These are phyloP conservation scores for Puccinia polysora DNA, from an alignment of 1,284 basidiomycete genomes.

Conservation along the genomic window DNA sequence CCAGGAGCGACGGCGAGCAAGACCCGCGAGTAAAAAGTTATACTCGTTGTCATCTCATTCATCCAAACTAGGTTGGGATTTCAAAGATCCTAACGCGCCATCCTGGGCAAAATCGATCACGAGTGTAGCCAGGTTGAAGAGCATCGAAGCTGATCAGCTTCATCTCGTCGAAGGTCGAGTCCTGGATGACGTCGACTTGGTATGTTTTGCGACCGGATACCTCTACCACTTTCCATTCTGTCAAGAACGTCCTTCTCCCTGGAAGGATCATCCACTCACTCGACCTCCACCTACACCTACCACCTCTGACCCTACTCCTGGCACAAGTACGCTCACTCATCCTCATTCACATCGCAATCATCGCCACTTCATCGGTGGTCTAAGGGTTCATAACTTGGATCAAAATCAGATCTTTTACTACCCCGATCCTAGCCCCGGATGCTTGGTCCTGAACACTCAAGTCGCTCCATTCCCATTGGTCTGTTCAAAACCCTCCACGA, in stretches of 20 bases:
- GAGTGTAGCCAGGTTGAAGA: background rate
- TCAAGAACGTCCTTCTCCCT: background rate
- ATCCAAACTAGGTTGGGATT: conserved; percentile 19
- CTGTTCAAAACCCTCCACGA: no score
- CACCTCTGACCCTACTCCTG: conserved; percentile 45
- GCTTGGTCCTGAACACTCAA: conserved; percentile 9
- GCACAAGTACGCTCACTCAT: background rate
- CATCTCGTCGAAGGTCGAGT: conserved; percentile 43
- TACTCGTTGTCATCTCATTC: conserved; percentile 24
- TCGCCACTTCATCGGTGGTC: background rate
- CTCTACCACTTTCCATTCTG: conserved; percentile 44
- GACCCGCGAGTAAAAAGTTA: background rate
- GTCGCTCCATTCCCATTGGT: conserved; percentile 30
- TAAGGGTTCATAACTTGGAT: conserved; percentile 28
- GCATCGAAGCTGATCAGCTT: background rate
- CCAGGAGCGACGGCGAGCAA: no score
- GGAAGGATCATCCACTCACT: conserved; percentile 6
- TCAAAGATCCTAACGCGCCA: conserved; percentile 14
- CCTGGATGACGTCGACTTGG: conserved; percentile 47
- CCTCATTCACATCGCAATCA: no score
- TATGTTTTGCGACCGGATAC: conserved; percentile 53
- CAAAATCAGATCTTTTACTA: conserved; percentile 28
- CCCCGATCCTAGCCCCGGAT: conserved; percentile 24
- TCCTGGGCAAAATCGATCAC: conserved; percentile 15
- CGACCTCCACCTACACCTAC: background rate